Conservation (phyloP, 2,329 filamentous ascomycete species). For the Xylariaceae sp. region DNA sequence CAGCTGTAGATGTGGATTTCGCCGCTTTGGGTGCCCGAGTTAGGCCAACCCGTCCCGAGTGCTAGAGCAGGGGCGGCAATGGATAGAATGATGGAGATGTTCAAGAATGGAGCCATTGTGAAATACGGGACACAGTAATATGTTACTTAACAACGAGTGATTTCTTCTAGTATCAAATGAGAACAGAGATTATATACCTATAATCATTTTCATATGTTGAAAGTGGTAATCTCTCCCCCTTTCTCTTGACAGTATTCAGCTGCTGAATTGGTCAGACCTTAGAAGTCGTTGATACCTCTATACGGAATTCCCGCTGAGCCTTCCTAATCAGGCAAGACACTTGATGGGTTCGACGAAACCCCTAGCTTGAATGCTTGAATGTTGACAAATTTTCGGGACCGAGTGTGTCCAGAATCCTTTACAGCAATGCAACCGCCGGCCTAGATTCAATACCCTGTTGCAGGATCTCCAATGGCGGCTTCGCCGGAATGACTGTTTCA, state of each 20-base stretch:
- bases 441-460: neutral
- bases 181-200: neutral
- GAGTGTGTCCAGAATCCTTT: neutral
- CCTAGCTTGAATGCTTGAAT: no score
- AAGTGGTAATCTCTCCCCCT: neutral
- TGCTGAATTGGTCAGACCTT: neutral
- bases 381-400: no score
- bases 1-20: constrained; percentile 13
- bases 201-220: neutral
- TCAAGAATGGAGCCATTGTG: constrained; percentile 1
- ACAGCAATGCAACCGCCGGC: neutral
- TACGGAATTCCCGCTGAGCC: no score
- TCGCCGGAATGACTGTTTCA: neutral
- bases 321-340: no score
- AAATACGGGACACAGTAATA: neutral
- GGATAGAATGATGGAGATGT: neutral
- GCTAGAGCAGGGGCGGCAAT: neutral
- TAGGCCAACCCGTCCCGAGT: constrained; percentile 11
- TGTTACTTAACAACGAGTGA: no score
- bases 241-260: neutral
- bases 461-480: neutral
- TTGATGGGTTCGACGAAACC: no score
- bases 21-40: constrained; percentile 6
- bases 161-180: neutral
- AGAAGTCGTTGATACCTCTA: no score